Conservation (phyloP, 1,284 basidiomycete genomes). For the Ganoderma lucidum region DNA sequence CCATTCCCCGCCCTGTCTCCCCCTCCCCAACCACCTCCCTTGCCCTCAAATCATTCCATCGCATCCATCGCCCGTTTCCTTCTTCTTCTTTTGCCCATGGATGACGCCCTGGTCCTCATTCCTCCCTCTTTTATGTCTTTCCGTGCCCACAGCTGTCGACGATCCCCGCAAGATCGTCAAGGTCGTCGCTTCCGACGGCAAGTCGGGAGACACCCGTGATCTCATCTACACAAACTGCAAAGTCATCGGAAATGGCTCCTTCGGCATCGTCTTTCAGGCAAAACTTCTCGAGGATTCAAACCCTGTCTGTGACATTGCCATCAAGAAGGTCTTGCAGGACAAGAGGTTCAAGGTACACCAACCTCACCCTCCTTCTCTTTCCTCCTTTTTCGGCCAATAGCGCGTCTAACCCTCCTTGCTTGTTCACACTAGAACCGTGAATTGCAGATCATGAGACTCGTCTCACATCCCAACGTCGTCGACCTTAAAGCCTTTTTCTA, state of each 20-base stretch:
- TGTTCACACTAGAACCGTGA: conserved; percentile 86
- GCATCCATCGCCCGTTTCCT: conserved; percentile 35
- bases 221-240: conserved; percentile 98
- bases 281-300: conserved; percentile 71
- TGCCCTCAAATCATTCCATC: conserved; percentile 27
- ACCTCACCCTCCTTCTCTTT: conserved; percentile 19
- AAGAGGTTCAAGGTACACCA: conserved; percentile 96
- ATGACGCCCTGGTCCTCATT: conserved; percentile 29
- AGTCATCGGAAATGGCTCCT: conserved; percentile 98
- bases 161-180: conserved; percentile 96
- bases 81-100: conserved; percentile 32
- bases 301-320: conserved; percentile 90
- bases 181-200: conserved; percentile 95
- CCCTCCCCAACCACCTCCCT: conserved; percentile 10
- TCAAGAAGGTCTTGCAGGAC: conserved; percentile 99
- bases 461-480: conserved; percentile 97
- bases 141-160: conserved; percentile 71
- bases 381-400: not conserved
- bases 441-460: conserved; percentile 99
- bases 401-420: conserved; percentile 7
- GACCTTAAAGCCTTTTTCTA: conserved; percentile 99
- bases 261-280: conserved; percentile 97
- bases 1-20: conserved; percentile 34
- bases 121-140: conserved; percentile 23
- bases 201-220: conserved; percentile 88